Percentiles rank a stretch among this genome's conserved stretches.
Conservation (phyloP, 495 filamentous ascomycete genomes). For the Penicillium argentinense region DNA sequence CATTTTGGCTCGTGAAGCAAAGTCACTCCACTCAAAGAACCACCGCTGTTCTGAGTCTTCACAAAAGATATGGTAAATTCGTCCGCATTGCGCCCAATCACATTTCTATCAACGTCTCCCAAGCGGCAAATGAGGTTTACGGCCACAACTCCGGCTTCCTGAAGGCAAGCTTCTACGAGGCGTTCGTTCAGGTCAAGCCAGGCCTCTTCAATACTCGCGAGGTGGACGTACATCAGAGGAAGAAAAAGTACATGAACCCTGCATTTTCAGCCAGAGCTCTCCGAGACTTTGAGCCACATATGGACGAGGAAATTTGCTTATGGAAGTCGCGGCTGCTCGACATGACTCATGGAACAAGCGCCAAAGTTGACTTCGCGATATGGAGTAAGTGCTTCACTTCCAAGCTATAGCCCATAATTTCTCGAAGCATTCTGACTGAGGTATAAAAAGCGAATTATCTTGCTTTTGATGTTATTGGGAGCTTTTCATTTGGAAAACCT, state of each 20-base stretch:
- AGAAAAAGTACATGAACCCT: conserved; percentile 5
- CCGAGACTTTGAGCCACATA: conserved; percentile 6
- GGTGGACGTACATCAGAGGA: neutral
- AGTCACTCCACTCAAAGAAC: neutral
- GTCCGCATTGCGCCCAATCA: conserved; percentile 8
- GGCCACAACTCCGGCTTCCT: conserved; percentile 5
- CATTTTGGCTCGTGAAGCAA: conserved; percentile 5
- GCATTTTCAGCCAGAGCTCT: conserved; percentile 5
- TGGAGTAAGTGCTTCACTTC: no score
- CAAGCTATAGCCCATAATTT: no score
- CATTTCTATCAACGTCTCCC: neutral
- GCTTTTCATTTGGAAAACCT: conserved; percentile 3
- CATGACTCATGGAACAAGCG: neutral
- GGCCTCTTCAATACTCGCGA: conserved; percentile 8
- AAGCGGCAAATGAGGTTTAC: conserved; percentile 5
- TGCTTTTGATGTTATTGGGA: conserved; percentile 5
- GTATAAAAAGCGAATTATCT: neutral
- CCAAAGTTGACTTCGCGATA: conserved; percentile 6
- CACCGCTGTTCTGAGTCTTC: neutral
- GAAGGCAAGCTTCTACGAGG: conserved; percentile 4
- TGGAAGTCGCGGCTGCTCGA: neutral
- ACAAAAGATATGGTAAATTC: neutral
- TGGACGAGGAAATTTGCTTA: conserved; percentile 3
- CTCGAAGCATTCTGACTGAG: neutral
- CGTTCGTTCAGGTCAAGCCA: conserved; percentile 8